Evolutionary conservation across 2,329 filamentous ascomycete genomes (phyloP).

Genomic region (Stachybotrys chlorohalonatus): DNA sequence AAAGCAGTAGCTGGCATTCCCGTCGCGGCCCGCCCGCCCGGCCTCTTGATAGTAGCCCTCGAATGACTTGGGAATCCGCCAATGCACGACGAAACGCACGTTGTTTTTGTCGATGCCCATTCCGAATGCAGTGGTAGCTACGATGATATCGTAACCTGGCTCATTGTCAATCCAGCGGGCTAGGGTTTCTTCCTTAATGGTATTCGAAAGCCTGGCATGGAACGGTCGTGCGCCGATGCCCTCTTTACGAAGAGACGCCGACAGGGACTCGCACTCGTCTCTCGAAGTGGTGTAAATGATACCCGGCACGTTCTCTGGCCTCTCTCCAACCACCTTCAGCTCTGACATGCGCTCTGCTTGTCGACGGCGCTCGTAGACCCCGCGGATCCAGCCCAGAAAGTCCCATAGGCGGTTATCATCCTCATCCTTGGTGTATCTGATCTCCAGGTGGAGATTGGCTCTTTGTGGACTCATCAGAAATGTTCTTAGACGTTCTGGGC

Average conservation of each 20-base stretch:
- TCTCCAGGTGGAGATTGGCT: constrained; percentile 82
- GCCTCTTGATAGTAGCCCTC: constrained; percentile 96
- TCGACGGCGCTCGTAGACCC: constrained; percentile 62
- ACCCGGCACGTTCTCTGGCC: constrained; percentile 57
- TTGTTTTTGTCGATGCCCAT: constrained; percentile 98
- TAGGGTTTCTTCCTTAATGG: constrained; percentile 63
- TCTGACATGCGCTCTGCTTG: constrained; percentile 49
- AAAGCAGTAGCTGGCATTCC: constrained; percentile 78
- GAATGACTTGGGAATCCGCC: constrained; percentile 88
- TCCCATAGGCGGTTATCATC: constrained; percentile 63
- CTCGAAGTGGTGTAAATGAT: constrained; percentile 75
- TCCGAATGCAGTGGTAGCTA: constrained; percentile 91
- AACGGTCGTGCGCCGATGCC: constrained; percentile 68
- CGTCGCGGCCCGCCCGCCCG: constrained; percentile 81
- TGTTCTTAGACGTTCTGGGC: constrained; percentile 50
- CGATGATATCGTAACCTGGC: constrained; percentile 78
- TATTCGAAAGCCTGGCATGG: constrained; percentile 59
- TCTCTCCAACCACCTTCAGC: constrained; percentile 42
- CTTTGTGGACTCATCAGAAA: constrained; percentile 81
- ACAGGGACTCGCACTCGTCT: constrained; percentile 64
- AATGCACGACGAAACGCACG: constrained; percentile 90
- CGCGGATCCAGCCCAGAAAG: constrained; percentile 67
- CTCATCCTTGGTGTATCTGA: constrained; percentile 72
- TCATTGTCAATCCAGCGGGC: constrained; percentile 64
- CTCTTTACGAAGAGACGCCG: constrained; percentile 54